Base-by-base conservation (phyloP, 345 rosid genomes). In the Clausena lansium region DNA sequence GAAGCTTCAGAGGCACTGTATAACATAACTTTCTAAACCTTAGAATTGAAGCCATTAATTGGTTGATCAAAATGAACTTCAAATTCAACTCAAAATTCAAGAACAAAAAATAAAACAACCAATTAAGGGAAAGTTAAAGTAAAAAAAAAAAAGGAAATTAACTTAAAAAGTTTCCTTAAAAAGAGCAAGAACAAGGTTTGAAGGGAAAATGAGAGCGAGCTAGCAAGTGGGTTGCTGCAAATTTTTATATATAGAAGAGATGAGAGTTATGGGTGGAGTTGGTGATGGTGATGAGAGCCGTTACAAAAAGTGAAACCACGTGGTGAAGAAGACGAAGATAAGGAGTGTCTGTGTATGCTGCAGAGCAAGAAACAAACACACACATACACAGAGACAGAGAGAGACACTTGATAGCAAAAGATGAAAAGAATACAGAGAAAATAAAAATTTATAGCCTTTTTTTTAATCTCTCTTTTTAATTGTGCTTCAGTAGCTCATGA, bases 21-120 rank as follows among this genome's bases (percentile, higher is more conserved):
- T 77, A 88, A 67, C 84, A 81, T 58, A 84, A 83, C 67, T 87
- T 91, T 61, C 97, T 77, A 75, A 89, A 80, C 72, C 93, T 82
- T 54, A 86, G 92, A 62, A 85, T 35, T 24, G 87, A 77, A 80
- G 87, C 83, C 97, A 88, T 89, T n/a, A n/a, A n/a, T n/a, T 27
- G 30, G 10, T 67, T 9, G 39, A 19, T 14, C 50, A 8, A 24
- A 32, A 63, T 50, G 19, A 74, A 77, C 4, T 32, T n/a, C 25
- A 15, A 64, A 59, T 59, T 78, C 75, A 78, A 52, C 58, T 5
- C 17, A 22, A 59, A 39, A 60, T 39, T 30, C 60, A 81, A 39
- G 58, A 58, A 58, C 61, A 78, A n/a, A 28, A 78, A 55, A n/a
- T n/a, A n/a, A n/a, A 45, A 11, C 68, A 39, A 50, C 66, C 82